Percentiles rank a stretch among this genome's conserved stretches.
These are phyloP conservation scores for Kalanchoe fedtschenkoi DNA, from an alignment of 164 flowering plant genomes.

Conservation along the genomic window DNA sequence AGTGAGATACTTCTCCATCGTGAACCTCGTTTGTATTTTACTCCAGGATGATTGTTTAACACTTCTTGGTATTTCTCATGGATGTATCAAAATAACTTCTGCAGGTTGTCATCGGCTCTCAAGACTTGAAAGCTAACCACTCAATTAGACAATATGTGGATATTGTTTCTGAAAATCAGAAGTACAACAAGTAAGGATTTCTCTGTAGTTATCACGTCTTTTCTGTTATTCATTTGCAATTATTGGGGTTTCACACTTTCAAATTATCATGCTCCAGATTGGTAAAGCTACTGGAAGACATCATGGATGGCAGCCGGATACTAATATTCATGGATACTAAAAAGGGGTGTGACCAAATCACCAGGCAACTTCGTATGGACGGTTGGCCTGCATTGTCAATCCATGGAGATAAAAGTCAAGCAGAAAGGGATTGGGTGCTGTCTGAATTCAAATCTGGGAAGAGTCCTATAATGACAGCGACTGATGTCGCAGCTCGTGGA, in stretches of 20 bases:
- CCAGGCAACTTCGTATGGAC: conserved; percentile 97
- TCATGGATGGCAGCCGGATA: conserved; percentile 98
- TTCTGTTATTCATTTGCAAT: neutral
- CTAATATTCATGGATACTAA: conserved; percentile 97
- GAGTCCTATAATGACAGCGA: conserved; percentile 97
- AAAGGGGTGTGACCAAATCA: conserved; percentile 92
- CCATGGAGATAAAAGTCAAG: conserved; percentile 98
- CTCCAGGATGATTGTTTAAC: neutral
- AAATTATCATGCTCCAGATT: conserved; percentile 29
- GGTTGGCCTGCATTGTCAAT: conserved; percentile 99
- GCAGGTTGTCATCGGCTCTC: conserved; percentile 89
- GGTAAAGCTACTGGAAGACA: conserved; percentile 88
- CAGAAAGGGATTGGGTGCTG: conserved; percentile 98
- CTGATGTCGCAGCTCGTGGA: conserved; percentile 99
- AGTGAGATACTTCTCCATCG: conserved; percentile 28
- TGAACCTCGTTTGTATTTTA: neutral
- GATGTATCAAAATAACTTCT: neutral
- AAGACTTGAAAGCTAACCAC: conserved; percentile 91
- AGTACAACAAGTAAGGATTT: conserved; percentile 68
- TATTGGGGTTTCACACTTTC: neutral
- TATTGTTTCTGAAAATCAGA: conserved; percentile 84
- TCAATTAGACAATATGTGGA: conserved; percentile 89
- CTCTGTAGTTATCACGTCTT: neutral
- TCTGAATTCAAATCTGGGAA: conserved; percentile 96
- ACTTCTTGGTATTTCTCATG: neutral